Base-by-base conservation (phyloP, 805 yeast genomes). In the Lachancea thermotolerans region DNA sequence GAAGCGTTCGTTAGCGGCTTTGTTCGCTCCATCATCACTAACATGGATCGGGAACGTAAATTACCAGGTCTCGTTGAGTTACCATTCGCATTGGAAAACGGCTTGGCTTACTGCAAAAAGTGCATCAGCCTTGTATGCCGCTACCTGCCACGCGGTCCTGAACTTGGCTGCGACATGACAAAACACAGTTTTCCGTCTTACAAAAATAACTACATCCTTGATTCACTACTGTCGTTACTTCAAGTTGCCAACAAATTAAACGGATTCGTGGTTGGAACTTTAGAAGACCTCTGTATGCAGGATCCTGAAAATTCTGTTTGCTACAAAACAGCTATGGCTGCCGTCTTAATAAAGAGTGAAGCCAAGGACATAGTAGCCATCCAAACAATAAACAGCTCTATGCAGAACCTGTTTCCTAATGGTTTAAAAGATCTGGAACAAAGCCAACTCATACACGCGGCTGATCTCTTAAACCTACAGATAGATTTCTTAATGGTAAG, bases 1-100 rank as follows among this genome's bases (percentile, higher is more conserved):
- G 89, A 83, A 54, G 62, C 82, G 1, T 76, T 72, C 46, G 81
- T 78, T 2, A 77, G 84, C 29, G 67, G 74, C 14, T 54, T 82
- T 25, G 71, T 84, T 25, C 67, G 93, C 51, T 65, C 77, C 9
- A 56, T 81, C 8, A 50, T 73, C n/a, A 74, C 73, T 16, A 68
- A 77, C 35, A 79, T 73, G 46, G 79, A 78, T 51, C 66, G 74
- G 2, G 73, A 77, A 16, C 66, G 79, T 42, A 82, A 75, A 51
- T 52, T 78, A 10, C 81, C 85, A 0, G 86, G 85, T 0, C 62
- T 77, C 65, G 74, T 68, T 62, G 82, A 67, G 60, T 73, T 65
- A 52, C 74, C 73, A 40, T 73, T 66, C 4, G 58, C 64, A 48
- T 49, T 69, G 56, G 53, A 70, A 10, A 56, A 51, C 37, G 54